Conservation (phyloP, 371 early-diverging fungal genomes). For the Dinochytrium kinnereticum region DNA sequence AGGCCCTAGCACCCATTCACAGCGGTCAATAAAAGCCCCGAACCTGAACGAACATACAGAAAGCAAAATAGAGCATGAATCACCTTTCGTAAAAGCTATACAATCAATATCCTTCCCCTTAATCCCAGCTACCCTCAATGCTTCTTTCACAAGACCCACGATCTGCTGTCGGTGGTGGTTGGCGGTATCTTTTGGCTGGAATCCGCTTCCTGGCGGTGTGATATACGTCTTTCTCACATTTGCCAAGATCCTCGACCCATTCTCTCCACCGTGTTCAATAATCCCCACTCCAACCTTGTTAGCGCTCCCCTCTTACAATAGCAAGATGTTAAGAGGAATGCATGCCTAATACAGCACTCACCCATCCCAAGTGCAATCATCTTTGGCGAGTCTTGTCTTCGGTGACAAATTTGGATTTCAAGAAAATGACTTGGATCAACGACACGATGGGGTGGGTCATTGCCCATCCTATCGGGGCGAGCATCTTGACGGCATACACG, state of each 20-base stretch:
- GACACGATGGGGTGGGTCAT: background rate
- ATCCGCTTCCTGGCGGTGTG: constrained; percentile 98
- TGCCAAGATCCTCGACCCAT: constrained; percentile 70
- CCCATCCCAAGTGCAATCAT: constrained; percentile 14
- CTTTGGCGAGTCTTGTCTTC: background rate
- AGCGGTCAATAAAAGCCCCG: background rate
- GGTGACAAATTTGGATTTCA: background rate
- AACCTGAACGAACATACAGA: background rate
- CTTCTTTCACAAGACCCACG: constrained; percentile 76
- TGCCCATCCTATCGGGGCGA: background rate
- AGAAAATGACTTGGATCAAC: background rate
- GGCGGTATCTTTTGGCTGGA: constrained; percentile 97
- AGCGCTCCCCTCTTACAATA: constrained; percentile 88
- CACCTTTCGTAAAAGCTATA: constrained; percentile 96
- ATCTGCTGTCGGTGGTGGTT: constrained; percentile 92
- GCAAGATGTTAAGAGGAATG: background rate
- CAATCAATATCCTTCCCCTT: constrained; percentile 82
- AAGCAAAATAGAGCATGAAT: background rate
- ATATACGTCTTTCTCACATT: constrained; percentile 96
- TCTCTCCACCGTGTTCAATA: constrained; percentile 72
- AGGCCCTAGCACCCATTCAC: constrained; percentile 76
- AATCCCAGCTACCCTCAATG: constrained; percentile 81
- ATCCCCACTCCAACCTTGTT: constrained; percentile 99
- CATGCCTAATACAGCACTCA: background rate
- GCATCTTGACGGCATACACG: background rate